Conservation (phyloP, 2,329 filamentous ascomycete species). For the Beauveria sp. region DNA sequence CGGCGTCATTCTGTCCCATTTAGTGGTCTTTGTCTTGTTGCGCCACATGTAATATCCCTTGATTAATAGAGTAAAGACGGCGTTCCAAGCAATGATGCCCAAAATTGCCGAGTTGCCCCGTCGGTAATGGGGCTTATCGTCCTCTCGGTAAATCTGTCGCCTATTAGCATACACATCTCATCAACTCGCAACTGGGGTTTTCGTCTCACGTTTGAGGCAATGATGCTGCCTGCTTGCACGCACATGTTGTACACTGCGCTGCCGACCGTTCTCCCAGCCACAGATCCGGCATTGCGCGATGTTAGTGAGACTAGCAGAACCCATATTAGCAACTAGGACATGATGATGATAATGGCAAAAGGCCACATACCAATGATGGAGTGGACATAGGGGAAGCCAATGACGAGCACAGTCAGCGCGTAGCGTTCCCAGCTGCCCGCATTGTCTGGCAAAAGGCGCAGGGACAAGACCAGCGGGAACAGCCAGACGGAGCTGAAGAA, state of each 20-base stretch:
- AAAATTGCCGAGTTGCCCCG: conserved; percentile 48
- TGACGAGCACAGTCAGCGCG: conserved; percentile 22
- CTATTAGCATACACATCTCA: background rate
- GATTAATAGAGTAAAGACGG: conserved; percentile 21
- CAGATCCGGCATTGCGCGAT: conserved; percentile 49
- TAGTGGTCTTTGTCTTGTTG: conserved; percentile 27
- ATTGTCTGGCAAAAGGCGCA: conserved; percentile 21
- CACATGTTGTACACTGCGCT: conserved; percentile 57
- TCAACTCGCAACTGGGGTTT: background rate
- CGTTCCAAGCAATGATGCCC: conserved; percentile 32
- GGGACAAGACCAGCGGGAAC: conserved; percentile 16
- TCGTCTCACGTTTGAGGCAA: conserved; percentile 24
- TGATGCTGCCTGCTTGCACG: conserved; percentile 35
- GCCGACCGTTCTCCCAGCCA: conserved; percentile 53
- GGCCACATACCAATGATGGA: conserved; percentile 26
- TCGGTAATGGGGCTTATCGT: conserved; percentile 18
- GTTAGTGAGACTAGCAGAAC: background rate
- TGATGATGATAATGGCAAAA: too few species aligned
- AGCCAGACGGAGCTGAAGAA: conserved; percentile 13
- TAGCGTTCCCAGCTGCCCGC: conserved; percentile 24
- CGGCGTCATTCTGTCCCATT: conserved; percentile 38
- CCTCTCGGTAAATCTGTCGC: conserved; percentile 25
- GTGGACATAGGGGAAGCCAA: conserved; percentile 26
- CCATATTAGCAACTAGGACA: background rate
- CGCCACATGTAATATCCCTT: conserved; percentile 27